A percentile compares a stretch with the other conserved stretches of the same genome.
Evolutionary conservation across 306 rosid genomes (phyloP).

Genomic region (Vicia villosa): DNA sequence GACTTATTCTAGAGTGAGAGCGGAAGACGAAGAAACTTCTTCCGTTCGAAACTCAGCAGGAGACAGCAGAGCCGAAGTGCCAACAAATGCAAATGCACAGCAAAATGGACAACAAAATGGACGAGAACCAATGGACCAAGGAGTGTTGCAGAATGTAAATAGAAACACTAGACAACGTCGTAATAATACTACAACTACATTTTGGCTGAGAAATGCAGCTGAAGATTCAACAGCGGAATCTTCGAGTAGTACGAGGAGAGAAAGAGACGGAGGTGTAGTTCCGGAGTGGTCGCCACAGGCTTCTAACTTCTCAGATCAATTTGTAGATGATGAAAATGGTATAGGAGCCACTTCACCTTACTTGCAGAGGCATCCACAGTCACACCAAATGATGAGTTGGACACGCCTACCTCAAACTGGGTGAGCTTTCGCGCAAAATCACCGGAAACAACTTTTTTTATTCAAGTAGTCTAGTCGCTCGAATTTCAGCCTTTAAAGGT

Average conservation of each 20-base stretch:
- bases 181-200: slow-evolving; percentile 36
- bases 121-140: slow-evolving; percentile 51
- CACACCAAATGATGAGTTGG: slow-evolving; percentile 85
- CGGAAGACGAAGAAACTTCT: slow-evolving; percentile 75
- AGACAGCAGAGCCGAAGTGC: slow-evolving; percentile 83
- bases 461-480: no score
- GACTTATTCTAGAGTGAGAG: slow-evolving; percentile 69
- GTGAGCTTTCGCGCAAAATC: slow-evolving; percentile 52
- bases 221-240: slow-evolving; percentile 93
- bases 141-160: slow-evolving; percentile 41
- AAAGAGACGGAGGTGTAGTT: slow-evolving; percentile 90
- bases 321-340: slow-evolving; percentile 78
- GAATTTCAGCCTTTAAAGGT: no score
- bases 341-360: slow-evolving; percentile 69
- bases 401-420: slow-evolving; percentile 90
- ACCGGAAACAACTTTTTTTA: background rate
- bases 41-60: slow-evolving; percentile 50
- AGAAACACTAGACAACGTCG: slow-evolving; percentile 41
- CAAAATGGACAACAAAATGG: no score
- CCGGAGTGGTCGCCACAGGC: slow-evolving; percentile 88
- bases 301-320: slow-evolving; percentile 75
- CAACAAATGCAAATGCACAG: slow-evolving; percentile 53
- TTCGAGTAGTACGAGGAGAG: slow-evolving; percentile 75
- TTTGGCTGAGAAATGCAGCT: slow-evolving; percentile 48
- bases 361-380: slow-evolving; percentile 92